Evolutionary conservation across 2,329 filamentous ascomycete genomes (phyloP).

Genomic region (Diaporthe vexans): DNA sequence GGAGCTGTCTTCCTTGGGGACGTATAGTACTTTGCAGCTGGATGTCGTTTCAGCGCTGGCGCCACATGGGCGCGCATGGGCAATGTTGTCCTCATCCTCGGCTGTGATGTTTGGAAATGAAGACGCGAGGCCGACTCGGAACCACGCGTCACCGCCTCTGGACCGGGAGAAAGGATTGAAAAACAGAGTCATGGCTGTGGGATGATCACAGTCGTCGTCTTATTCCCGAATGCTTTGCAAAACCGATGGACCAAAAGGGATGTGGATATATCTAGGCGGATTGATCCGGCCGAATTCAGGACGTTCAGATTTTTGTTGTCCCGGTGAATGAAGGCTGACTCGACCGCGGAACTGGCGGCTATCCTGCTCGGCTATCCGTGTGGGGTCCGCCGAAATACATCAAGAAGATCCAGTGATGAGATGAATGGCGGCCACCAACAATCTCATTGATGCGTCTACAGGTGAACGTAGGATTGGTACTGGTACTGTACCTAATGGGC

Average conservation of each 20-base stretch:
- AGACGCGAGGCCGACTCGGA: conserved; percentile 33
- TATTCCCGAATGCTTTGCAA: rapidly evolving
- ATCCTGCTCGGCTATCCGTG: background rate
- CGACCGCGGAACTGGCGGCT: background rate
- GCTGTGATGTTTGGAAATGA: conserved; percentile 39
- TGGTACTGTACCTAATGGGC: background rate
- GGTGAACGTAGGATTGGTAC: background rate
- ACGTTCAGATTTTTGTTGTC: conserved; percentile 11
- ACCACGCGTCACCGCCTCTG: conserved; percentile 37
- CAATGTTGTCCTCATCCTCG: conserved; percentile 32
- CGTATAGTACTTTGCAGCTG: conserved; percentile 36
- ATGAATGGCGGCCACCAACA: background rate
- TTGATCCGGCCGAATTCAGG: background rate
- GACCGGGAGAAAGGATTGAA: conserved; percentile 38
- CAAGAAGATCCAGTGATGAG: too few relatives aligned
- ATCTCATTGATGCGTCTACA: background rate
- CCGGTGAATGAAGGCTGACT: background rate
- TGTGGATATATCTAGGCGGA: too few relatives aligned
- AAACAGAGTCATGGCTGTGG: conserved; percentile 28
- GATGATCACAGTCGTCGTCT: rapidly evolving
- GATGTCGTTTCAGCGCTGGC: background rate
- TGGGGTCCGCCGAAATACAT: too few relatives aligned
- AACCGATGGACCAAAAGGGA: background rate
- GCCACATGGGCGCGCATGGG: conserved; percentile 29
- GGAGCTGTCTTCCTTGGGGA: conserved; percentile 40